These are phyloP conservation scores for Ceratobasidium sp. DNA, from an alignment of 1,284 basidiomycete species.

Conservation along the genomic window DNA sequence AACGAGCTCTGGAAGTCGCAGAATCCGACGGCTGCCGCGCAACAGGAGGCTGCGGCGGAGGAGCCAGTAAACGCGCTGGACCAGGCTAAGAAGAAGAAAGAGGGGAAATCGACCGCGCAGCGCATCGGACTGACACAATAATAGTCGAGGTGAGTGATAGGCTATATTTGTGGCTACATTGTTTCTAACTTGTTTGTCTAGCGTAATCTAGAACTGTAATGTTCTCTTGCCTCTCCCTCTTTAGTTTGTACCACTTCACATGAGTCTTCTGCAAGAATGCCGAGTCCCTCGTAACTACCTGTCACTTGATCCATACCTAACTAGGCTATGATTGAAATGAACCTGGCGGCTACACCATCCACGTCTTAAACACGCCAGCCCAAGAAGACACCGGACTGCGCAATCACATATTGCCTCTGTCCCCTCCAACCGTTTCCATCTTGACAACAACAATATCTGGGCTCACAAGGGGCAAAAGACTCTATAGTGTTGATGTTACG, in stretches of 20 bases:
- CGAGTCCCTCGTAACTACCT: no score
- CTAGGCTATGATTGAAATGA: no score
- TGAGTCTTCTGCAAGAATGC: no score
- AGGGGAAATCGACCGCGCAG: slow-evolving; percentile 30
- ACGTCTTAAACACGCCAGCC: no score
- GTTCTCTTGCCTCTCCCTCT: no score
- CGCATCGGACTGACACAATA: slow-evolving; percentile 20
- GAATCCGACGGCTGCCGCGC: not conserved
- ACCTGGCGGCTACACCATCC: no score
- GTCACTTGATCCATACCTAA: no score
- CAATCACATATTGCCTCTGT: no score
- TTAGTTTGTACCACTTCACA: no score
- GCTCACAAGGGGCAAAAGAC: slow-evolving; percentile 24
- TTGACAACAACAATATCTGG: slow-evolving; percentile 34
- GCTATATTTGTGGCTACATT: not conserved
- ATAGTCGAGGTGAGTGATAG: not conserved
- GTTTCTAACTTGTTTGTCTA: no score
- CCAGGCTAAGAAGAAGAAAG: slow-evolving; percentile 26
- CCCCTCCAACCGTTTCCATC: slow-evolving; percentile 8
- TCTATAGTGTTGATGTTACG: not conserved
- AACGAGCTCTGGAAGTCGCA: not conserved
- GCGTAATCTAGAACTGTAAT: no score
- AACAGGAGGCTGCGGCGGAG: not conserved
- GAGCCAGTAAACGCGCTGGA: slow-evolving; percentile 31
- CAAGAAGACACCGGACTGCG: no score